Evolutionary conservation across 2,329 filamentous ascomycete genomes (phyloP), one percentile per base, ranked within the genome.

Genomic region (Balansia obtecta): DNA sequence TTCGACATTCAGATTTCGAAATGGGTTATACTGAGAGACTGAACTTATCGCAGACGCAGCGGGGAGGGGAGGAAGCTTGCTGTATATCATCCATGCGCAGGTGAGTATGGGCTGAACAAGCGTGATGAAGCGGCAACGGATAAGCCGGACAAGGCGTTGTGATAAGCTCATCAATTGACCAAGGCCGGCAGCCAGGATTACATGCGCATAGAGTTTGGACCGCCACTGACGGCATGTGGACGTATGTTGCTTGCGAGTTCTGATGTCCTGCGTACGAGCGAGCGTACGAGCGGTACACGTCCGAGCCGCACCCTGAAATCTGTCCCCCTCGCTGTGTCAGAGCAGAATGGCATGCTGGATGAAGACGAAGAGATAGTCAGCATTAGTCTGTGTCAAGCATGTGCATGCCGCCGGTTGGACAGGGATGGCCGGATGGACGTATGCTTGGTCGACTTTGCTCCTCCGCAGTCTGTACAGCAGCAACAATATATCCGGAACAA

Each of bases 341-440:
- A 37, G 34, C 34, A 37, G 34, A 15, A 37, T 37, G 34, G 34
- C 11, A 37, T 41, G 39, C n/a, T 41, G 39, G 10, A 7, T n/a
- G 10, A 20, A 41, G n/a, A 41, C n/a, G 18, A 11, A 15, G 39
- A 18, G 16, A 41, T 18, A 15, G 34, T 15, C 15, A 15, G 34
- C 10, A 13, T 11, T 20, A 34, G 10, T 13, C 8, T 37, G 4
- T 22, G 20, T 22, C 20, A 22, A 22, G 30, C 27, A 12, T 22
- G 40, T 41, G 15, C 37, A 45, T 32, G 27, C 30, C 18, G n/a
- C 46, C 37, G 52, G 52, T 52, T 55, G 53, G 53, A 38, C 39
- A 41, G 34, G 51, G 52, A 48, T 47, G 50, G 18, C 2, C 20
- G 20, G 20, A 22, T 22, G 20, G 2, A 50, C 44, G 43, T 39